These are phyloP conservation scores for Aspergillus carbonarius DNA, from an alignment of 2,329 filamentous ascomycete species.

Conservation along the genomic window DNA sequence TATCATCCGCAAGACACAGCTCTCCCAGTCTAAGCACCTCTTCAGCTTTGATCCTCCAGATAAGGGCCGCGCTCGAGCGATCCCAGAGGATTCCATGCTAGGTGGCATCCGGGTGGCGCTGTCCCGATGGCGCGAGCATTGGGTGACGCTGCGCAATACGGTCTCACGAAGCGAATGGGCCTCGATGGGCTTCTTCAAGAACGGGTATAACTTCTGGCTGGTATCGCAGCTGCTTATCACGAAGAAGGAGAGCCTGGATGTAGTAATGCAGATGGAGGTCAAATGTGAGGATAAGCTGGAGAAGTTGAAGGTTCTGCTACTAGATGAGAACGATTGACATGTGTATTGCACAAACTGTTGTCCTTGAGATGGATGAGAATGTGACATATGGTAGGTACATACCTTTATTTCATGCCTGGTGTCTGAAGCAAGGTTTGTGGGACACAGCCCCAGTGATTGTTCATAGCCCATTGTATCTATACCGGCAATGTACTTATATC, in stretches of 20 bases:
- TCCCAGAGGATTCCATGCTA: conserved; percentile 33
- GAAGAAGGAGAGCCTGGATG: conserved; percentile 44
- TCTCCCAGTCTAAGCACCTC: conserved; percentile 10
- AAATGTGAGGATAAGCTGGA: conserved; percentile 46
- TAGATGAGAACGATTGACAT: conserved; percentile 34
- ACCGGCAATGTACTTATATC: too few relatives aligned
- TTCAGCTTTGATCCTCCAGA: not conserved
- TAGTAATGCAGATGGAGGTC: conserved; percentile 46
- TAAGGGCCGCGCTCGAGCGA: conserved; percentile 7
- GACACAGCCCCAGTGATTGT: too few relatives aligned
- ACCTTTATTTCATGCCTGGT: too few relatives aligned
- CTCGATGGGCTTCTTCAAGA: conserved; percentile 44
- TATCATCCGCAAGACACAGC: conserved; percentile 19
- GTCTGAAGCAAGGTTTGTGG: too few relatives aligned
- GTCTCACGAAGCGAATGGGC: conserved; percentile 39
- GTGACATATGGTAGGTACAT: too few relatives aligned
- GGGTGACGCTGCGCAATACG: conserved; percentile 33
- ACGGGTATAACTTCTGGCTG: conserved; percentile 45
- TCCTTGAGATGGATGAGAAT: too few relatives aligned
- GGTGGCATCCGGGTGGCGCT: conserved; percentile 36
- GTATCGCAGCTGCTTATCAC: conserved; percentile 44
- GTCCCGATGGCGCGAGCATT: conserved; percentile 40
- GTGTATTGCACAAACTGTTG: too few relatives aligned
- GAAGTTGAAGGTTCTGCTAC: conserved; percentile 41
- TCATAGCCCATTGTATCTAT: too few relatives aligned